Percentiles rank a stretch among this genome's conserved stretches.
phyloP scores from a whole-genome alignment of 2,329 filamentous ascomycete species.

The Tolypocladium tropicale region DNA sequence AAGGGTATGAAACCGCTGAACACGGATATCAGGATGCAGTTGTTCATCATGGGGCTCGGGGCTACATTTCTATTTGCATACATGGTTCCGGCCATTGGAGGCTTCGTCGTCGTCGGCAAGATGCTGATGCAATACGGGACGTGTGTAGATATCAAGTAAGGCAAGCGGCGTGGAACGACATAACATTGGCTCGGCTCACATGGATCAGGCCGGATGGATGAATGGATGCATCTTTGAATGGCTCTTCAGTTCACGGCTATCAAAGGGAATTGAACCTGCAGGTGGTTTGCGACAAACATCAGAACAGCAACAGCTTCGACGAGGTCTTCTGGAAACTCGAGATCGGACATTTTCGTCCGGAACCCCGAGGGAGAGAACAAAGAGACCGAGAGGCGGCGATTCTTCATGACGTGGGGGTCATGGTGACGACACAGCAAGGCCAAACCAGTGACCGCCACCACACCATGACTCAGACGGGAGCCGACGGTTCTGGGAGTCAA shows the following conservation, averaged over 20 bases:
- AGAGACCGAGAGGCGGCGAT: not conserved
- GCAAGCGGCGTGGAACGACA: no score
- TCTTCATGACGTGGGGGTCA: not conserved
- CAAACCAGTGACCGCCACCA: not conserved
- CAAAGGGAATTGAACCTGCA: no score
- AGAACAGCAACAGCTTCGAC: not conserved
- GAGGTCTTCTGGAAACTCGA: not conserved
- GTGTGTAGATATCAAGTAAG: not conserved
- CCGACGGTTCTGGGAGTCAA: not conserved
- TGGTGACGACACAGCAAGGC: no score
- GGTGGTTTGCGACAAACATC: no score
- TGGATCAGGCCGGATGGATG: no score
- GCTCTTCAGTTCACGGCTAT: no score
- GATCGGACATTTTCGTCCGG: not conserved
- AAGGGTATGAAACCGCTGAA: not conserved
- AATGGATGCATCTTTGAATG: no score
- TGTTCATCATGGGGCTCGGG: not conserved
- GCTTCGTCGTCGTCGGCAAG: slow-evolving; percentile 1
- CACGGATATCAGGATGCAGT: not conserved
- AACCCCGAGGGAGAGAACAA: no score
- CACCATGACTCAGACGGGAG: not conserved
- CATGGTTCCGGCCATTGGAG: slow-evolving; percentile 1
- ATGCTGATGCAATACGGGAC: slow-evolving; percentile 2
- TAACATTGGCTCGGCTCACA: no score
- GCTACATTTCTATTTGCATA: not conserved